Evolutionary conservation across 805 yeast species (phyloP).

Genomic region (Candida qinlingensis): DNA sequence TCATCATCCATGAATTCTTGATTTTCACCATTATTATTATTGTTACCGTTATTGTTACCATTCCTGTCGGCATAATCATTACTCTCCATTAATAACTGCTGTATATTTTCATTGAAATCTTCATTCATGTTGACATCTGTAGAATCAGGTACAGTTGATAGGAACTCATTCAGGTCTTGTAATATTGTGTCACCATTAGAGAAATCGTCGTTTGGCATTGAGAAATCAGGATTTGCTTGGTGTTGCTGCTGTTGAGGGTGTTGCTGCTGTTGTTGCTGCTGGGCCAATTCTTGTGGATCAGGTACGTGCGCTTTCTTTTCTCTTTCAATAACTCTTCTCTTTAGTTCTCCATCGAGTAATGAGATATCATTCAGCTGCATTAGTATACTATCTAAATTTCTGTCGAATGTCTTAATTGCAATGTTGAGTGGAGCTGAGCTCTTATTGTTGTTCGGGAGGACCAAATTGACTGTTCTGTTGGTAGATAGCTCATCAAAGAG

Average conservation of each 20-base stretch:
- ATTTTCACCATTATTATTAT: not conserved
- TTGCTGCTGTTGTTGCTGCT: slow-evolving; percentile 3
- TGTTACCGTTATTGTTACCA: slow-evolving; percentile 1
- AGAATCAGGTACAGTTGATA: slow-evolving; percentile 27
- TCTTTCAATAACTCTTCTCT: slow-evolving; percentile 13
- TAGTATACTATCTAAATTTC: slow-evolving; percentile 16
- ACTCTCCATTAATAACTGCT: slow-evolving; percentile 20
- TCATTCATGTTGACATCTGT: slow-evolving; percentile 24
- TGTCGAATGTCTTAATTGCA: slow-evolving; percentile 18
- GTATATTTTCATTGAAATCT: slow-evolving; percentile 21
- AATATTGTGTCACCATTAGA: slow-evolving; percentile 16
- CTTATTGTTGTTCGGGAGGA: slow-evolving; percentile 18
- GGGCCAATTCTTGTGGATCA: slow-evolving; percentile 5
- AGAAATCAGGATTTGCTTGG: not conserved
- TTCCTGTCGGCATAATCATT: slow-evolving; percentile 7
- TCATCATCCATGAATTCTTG: slow-evolving; percentile 16
- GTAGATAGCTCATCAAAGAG: slow-evolving; percentile 19
- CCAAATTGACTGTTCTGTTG: slow-evolving; percentile 20
- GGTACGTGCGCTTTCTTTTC: slow-evolving; percentile 9
- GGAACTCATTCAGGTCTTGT: slow-evolving; percentile 25
- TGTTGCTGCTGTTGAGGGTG: slow-evolving; percentile 5
- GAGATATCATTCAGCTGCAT: slow-evolving; percentile 22
- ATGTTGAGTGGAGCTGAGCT: slow-evolving; percentile 7
- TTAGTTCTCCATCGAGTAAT: slow-evolving; percentile 16
- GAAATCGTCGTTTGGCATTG: slow-evolving; percentile 8